A percentile compares a stretch with the other conserved stretches of the same genome.
phyloP scores from a whole-genome alignment of 805 yeast species.

The Komagataella pseudopastoris region DNA sequence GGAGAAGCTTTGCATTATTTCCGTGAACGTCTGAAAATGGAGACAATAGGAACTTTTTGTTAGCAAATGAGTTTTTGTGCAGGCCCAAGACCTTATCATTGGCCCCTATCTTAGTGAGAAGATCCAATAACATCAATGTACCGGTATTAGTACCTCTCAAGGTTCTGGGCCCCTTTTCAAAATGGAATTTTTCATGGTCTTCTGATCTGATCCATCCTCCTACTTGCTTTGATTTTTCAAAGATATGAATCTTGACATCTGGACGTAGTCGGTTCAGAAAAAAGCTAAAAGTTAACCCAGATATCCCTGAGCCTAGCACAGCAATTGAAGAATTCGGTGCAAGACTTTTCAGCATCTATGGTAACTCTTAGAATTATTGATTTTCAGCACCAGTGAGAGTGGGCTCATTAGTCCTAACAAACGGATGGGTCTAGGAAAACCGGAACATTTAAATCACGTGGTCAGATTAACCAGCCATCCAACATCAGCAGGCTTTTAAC shows the following conservation, averaged over 20 bases:
- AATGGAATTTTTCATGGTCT: constrained; percentile 12
- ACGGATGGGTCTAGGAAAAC: not conserved
- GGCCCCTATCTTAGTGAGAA: constrained; percentile 32
- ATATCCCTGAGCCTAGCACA: constrained; percentile 79
- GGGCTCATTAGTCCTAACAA: not conserved
- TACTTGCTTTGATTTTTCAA: constrained; percentile 36
- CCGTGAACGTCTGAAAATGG: constrained; percentile 9
- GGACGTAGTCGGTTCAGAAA: constrained; percentile 65
- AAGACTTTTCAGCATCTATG: not conserved
- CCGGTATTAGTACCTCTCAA: constrained; percentile 77
- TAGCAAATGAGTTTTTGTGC: constrained; percentile 43
- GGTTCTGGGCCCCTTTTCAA: constrained; percentile 90
- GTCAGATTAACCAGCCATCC: not conserved
- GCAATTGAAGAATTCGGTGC: constrained; percentile 28
- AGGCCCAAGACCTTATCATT: constrained; percentile 45
- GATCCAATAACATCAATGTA: constrained; percentile 51
- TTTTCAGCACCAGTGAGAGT: not conserved
- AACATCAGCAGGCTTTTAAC: not conserved
- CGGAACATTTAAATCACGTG: not conserved
- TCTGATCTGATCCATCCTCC: constrained; percentile 78
- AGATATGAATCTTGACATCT: constrained; percentile 49
- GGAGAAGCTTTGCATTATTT: constrained; percentile 27
- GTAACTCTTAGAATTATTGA: not conserved
- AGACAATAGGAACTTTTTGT: constrained; percentile 53
- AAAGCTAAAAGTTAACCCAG: constrained; percentile 68